Conservation (phyloP, 2,329 filamentous ascomycete genomes). For the Epichloe sylvatica region DNA sequence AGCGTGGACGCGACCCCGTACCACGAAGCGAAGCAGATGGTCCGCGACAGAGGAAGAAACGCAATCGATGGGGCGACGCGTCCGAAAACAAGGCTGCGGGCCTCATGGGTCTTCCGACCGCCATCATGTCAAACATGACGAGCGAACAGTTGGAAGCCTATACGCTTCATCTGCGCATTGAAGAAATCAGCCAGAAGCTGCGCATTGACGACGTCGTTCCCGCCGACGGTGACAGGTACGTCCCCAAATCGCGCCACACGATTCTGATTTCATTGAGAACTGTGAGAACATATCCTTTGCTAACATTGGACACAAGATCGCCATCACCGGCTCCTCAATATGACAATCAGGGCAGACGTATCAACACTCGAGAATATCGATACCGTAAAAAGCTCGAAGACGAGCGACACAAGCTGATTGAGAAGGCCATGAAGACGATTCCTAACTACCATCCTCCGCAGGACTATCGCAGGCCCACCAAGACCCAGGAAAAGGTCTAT, state of each 20-base stretch:
- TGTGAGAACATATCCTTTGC: background rate
- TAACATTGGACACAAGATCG: conserved; percentile 50
- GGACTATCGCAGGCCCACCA: conserved; percentile 96
- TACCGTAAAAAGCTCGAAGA: conserved; percentile 97
- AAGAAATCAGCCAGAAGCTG: conserved; percentile 98
- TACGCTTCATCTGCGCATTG: conserved; percentile 87
- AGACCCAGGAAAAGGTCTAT: conserved; percentile 99
- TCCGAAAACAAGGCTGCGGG: conserved; percentile 97
- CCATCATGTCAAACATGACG: conserved; percentile 95
- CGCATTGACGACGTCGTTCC: conserved; percentile 98
- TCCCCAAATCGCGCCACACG: conserved; percentile 8
- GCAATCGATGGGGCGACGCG: conserved; percentile 95
- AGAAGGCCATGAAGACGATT: conserved; percentile 99
- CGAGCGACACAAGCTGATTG: conserved; percentile 95
- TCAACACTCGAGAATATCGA: conserved; percentile 96
- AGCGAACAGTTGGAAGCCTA: conserved; percentile 97
- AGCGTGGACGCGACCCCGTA: conserved; percentile 87
- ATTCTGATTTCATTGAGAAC: background rate
- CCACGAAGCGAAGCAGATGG: conserved; percentile 60
- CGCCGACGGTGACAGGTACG: conserved; percentile 86
- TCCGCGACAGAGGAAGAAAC: conserved; percentile 85
- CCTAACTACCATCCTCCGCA: conserved; percentile 98
- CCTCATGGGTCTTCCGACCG: conserved; percentile 91
- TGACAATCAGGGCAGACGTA: conserved; percentile 97
- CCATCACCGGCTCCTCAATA: conserved; percentile 94